Evolutionary conservation across 2,329 filamentous ascomycete species (phyloP), one percentile per base, ranked within the genome.

Genomic region (Colletotrichum sp.): DNA sequence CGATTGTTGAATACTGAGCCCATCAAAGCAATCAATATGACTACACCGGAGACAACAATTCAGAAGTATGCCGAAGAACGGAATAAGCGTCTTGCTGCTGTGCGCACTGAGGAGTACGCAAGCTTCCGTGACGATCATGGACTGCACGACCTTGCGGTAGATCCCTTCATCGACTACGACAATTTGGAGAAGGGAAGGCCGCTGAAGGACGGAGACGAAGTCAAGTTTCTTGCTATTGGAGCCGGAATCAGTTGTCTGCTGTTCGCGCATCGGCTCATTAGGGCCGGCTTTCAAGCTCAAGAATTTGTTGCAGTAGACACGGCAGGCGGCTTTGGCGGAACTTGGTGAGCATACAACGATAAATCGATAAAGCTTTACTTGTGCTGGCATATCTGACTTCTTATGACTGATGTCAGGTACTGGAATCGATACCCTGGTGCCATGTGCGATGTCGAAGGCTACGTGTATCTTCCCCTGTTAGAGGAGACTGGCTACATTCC

Each of bases 381-480:
- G 4, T 5, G 15, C 13, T 24, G 24, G 24, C 21, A 26, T 16
- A 26, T 48, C 1, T 12, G 9, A n/a, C 38, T 5, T 7, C 8
- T 3, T 3, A 7, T 57, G 52, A 16, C 12, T 5, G 88, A 87
- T 8, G 87, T 87, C 0, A 90, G 88, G 88, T 88, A 87, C 73
- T 89, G 88, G 86, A 88, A 89, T 73, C 81, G 86, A 0, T 90
- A 88, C 70, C 87, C 88, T 1, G 88, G 87, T 0, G 78, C 88
- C 12, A 84, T 85, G 77, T 93, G 91, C 79, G 91, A 93, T 78
- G 82, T 92, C 5, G 91, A 93, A 57, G 38, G 89, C 6, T 77
- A 75, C 48, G 18, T 66, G 12, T 77, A 77, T 48, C 16, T 77
- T n/a, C 75, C 75, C 2, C 57, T 77, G 5, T 32, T 72, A 6